These are phyloP conservation scores for Lasiodiplodia sp. DNA, from an alignment of 2,329 filamentous ascomycete species.

Conservation along the genomic window DNA sequence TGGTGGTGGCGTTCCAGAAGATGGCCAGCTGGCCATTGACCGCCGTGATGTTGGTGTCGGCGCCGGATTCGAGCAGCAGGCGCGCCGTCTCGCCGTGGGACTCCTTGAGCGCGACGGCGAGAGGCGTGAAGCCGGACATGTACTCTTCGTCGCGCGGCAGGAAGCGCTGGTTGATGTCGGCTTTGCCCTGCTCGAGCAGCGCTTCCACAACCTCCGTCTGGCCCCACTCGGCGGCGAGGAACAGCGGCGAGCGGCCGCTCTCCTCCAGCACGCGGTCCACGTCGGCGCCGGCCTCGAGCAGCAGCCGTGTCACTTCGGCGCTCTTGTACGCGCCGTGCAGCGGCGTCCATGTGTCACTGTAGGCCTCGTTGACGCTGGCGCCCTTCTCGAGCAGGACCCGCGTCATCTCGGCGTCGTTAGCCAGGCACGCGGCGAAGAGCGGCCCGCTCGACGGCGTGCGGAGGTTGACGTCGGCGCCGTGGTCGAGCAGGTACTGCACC, in stretches of 20 bases:
- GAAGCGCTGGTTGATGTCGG: neutral
- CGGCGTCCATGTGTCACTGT: neutral
- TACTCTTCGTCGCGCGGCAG: neutral
- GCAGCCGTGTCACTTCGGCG: neutral
- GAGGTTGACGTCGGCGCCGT: neutral
- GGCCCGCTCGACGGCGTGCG: neutral
- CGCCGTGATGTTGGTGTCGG: neutral
- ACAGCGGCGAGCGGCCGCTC: neutral
- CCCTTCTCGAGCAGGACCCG: neutral
- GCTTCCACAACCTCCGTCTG: neutral
- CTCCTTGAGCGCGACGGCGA: neutral
- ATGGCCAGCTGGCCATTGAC: neutral
- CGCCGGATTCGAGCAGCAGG: neutral
- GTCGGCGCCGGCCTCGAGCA: neutral
- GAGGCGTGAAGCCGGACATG: neutral
- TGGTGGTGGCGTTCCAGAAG: neutral
- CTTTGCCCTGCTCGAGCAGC: neutral
- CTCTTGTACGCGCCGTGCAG: neutral
- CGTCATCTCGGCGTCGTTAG: neutral
- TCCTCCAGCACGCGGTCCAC: neutral
- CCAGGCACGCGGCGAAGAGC: neutral
- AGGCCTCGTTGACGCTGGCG: neutral
- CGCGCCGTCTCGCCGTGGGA: neutral
- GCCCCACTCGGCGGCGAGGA: neutral
- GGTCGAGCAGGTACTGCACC: neutral